Conservation (phyloP, 208 protist genomes). For the Acanthamoeba divionensis region DNA sequence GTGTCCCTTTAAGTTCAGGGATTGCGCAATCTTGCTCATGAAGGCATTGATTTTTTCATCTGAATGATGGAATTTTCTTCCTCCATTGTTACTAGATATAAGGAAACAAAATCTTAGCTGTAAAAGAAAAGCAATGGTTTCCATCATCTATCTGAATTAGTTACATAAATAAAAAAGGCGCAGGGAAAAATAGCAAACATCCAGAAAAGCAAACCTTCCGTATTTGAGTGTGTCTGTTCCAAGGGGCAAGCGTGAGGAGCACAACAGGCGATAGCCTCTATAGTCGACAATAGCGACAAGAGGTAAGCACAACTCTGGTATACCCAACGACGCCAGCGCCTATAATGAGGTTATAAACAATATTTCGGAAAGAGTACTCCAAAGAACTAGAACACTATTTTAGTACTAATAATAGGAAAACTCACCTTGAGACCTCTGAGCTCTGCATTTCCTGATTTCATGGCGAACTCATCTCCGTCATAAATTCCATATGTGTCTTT, state of each 20-base stretch:
- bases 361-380: too few relatives aligned
- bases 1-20: constrained; percentile 38
- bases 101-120: neutral
- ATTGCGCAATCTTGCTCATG: neutral
- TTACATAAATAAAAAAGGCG: too few relatives aligned
- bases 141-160: too few relatives aligned
- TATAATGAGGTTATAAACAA: neutral
- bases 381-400: neutral
- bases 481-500: constrained; percentile 46
- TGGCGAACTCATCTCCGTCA: constrained; percentile 50
- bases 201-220: neutral
- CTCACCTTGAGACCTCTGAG: constrained; percentile 12
- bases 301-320: constrained; percentile 1
- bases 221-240: constrained; percentile 51
- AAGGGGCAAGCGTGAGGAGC: constrained; percentile 20
- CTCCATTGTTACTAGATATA: neutral
- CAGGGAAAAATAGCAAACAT: too few relatives aligned
- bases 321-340: neutral
- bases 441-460: constrained; percentile 40
- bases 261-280: constrained; percentile 51
- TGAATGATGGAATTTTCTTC: neutral
- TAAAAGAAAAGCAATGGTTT: neutral
- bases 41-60: neutral
- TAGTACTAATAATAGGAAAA: neutral
- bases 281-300: constrained; percentile 57